phyloP scores from a whole-genome alignment of 345 rosid species.

The Hibiscus syriacus region DNA sequence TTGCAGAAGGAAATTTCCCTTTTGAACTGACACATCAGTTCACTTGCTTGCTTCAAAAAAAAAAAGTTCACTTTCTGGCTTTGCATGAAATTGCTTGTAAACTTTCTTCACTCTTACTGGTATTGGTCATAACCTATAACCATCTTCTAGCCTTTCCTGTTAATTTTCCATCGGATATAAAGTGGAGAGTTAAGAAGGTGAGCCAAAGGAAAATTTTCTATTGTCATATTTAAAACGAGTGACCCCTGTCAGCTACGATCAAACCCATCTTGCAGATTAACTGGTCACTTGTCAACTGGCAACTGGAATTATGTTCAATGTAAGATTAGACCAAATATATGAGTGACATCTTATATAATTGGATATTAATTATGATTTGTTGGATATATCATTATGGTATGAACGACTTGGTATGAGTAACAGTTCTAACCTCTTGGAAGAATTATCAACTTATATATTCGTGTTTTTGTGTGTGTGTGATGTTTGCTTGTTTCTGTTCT shows the following conservation, averaged over 20 bases:
- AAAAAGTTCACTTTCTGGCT: not conserved
- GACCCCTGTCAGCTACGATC: not conserved
- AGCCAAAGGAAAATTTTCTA: not conserved
- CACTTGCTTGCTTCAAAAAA: not conserved
- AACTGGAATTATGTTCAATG: not conserved
- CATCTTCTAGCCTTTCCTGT: not conserved
- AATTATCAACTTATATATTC: not conserved
- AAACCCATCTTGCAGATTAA: not conserved
- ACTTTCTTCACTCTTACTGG: not conserved
- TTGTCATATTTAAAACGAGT: not conserved
- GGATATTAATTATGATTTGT: not conserved
- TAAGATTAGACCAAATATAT: not conserved
- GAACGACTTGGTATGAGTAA: not conserved
- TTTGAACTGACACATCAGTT: not conserved
- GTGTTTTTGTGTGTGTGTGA: not conserved
- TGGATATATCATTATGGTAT: not conserved
- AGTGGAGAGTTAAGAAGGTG: no score
- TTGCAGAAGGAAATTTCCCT: not conserved
- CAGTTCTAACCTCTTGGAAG: not conserved
- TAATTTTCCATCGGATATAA: not conserved
- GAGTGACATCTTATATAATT: not conserved
- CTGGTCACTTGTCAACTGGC: not conserved
- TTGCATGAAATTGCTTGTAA: not conserved
- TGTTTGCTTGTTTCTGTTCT: not conserved
- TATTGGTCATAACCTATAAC: not conserved